Percentiles rank a stretch among this genome's conserved stretches.
phyloP scores from a whole-genome alignment of 202 grass and related monocot species.

The Panicum hallii region DNA sequence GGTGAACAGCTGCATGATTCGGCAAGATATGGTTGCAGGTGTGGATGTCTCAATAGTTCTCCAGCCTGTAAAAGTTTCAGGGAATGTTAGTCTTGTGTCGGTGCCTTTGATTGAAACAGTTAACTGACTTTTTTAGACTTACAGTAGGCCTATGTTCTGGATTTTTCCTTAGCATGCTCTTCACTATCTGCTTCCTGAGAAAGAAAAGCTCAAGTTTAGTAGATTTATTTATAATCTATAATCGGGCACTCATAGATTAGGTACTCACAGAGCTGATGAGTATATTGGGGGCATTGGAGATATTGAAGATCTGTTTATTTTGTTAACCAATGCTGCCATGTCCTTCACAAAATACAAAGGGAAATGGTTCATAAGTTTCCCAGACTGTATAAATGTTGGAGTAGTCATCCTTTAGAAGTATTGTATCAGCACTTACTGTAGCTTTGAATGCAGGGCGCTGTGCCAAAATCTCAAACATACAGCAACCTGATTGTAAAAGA shows the following conservation, averaged over 20 bases:
- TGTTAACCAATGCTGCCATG: constrained; percentile 82
- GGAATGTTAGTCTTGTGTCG: constrained; percentile 34
- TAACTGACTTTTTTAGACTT: constrained; percentile 51
- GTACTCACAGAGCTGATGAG: constrained; percentile 71
- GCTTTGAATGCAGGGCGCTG: constrained; percentile 82
- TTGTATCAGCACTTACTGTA: constrained; percentile 53
- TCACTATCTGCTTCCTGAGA: constrained; percentile 83
- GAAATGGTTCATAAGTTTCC: constrained; percentile 34
- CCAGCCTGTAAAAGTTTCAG: constrained; percentile 61
- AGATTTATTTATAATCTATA: neutral
- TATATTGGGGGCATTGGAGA: constrained; percentile 87
- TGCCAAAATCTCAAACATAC: constrained; percentile 95
- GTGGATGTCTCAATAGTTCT: constrained; percentile 71
- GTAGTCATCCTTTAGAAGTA: constrained; percentile 3
- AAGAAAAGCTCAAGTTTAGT: constrained; percentile 31
- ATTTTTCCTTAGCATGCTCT: constrained; percentile 91
- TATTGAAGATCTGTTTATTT: constrained; percentile 92
- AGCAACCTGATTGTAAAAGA: constrained; percentile 70
- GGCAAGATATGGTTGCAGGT: constrained; percentile 75
- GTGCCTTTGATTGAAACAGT: constrained; percentile 13
- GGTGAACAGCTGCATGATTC: constrained; percentile 69
- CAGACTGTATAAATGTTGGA: neutral
- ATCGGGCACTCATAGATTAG: neutral
- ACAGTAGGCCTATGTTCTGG: constrained; percentile 88
- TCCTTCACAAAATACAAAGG: constrained; percentile 54